A percentile compares a stretch with the other conserved stretches of the same genome.
phyloP scores from a whole-genome alignment of 306 rosid species.

The Fagus sylvatica region DNA sequence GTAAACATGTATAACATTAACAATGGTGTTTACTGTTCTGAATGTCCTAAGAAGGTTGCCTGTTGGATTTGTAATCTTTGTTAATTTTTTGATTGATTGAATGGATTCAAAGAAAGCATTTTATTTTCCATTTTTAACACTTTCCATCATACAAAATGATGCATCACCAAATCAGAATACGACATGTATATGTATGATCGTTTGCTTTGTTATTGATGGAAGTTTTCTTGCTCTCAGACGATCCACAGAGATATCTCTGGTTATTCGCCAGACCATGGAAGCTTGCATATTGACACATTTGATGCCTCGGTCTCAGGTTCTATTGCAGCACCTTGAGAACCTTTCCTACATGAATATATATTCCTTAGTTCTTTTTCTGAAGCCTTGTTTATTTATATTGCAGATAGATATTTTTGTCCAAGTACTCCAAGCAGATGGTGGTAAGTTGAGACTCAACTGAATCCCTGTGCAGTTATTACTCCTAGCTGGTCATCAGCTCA shows the following conservation, averaged over 20 bases:
- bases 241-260: conserved; percentile 89
- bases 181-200: background rate
- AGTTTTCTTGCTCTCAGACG: conserved; percentile 57
- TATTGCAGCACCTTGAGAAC: conserved; percentile 18
- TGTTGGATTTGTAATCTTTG: too few relatives aligned
- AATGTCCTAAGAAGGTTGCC: too few relatives aligned
- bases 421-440: conserved; percentile 98
- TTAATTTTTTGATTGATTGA: too few relatives aligned
- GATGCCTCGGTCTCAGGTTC: conserved; percentile 94
- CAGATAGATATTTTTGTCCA: conserved; percentile 94
- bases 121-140: too few relatives aligned
- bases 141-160: too few relatives aligned
- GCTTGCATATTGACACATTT: conserved; percentile 76
- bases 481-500: background rate
- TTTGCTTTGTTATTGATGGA: conserved; percentile 13
- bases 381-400: conserved; percentile 19
- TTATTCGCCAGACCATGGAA: conserved; percentile 92
- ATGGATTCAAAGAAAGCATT: too few relatives aligned
- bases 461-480: background rate
- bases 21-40: too few relatives aligned
- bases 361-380: conserved; percentile 21
- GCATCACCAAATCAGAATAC: background rate
- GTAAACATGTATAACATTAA: too few relatives aligned
- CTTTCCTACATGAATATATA: conserved; percentile 15
- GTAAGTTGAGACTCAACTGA: conserved; percentile 36